Evolutionary conservation across 148 eudicot species (phyloP).

Genomic region (Vaccinium myrtillus): DNA sequence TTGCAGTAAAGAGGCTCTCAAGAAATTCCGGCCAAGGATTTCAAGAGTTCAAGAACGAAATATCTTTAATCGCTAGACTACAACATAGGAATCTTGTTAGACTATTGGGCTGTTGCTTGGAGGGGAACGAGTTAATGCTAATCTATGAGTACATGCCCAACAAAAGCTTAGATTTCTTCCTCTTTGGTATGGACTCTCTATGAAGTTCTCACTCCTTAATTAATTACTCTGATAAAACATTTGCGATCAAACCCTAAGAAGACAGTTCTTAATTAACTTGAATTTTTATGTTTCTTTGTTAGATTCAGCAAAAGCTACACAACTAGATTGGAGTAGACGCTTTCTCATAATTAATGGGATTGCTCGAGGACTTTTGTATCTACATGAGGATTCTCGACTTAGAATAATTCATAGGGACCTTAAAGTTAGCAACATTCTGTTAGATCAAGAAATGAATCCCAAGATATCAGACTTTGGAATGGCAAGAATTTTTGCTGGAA

Average conservation of each 20-base stretch:
- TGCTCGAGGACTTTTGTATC: slow-evolving; percentile 6
- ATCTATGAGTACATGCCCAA: slow-evolving; percentile 42
- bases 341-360: slow-evolving; percentile 11
- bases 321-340: slow-evolving; percentile 18
- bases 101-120: slow-evolving; percentile 35
- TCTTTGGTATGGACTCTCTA: neutral
- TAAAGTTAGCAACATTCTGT: neutral
- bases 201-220: neutral
- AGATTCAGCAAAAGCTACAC: slow-evolving; percentile 13
- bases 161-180: slow-evolving; percentile 33
- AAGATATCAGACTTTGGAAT: slow-evolving; percentile 10
- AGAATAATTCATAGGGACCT: slow-evolving; percentile 15
- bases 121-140: slow-evolving; percentile 28
- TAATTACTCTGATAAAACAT: neutral
- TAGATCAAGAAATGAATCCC: slow-evolving; percentile 3
- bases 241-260: neutral
- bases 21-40: slow-evolving; percentile 33
- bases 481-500: slow-evolving; percentile 13
- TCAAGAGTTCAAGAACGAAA: slow-evolving; percentile 37
- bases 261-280: neutral
- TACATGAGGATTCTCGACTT: slow-evolving; percentile 23
- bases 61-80: slow-evolving; percentile 34
- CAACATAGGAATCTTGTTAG: slow-evolving; percentile 44
- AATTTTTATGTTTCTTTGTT: neutral
- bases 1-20: slow-evolving; percentile 45